Evolutionary conservation across 805 yeast genomes (phyloP).

Genomic region (Kodamaea kakaduensis): DNA sequence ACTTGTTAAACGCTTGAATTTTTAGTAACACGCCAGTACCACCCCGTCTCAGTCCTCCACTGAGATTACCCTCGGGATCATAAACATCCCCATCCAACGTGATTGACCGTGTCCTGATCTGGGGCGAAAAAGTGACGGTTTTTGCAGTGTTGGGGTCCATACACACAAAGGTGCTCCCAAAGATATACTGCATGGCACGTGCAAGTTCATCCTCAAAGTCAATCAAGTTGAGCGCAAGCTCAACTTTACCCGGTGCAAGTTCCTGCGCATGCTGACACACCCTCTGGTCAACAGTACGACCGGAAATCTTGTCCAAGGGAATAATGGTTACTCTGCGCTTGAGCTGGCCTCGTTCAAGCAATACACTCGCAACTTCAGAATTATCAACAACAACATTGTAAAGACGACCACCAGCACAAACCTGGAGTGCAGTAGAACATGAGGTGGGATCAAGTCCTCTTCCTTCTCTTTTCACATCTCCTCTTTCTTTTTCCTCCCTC

Average conservation of each 20-base stretch:
- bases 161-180: constrained; percentile 88
- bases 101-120: constrained; percentile 74
- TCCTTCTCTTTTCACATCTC: no score
- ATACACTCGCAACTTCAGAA: constrained; percentile 76
- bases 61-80: constrained; percentile 92
- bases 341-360: constrained; percentile 74
- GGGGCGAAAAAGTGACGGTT: constrained; percentile 80
- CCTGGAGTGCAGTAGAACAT: constrained; percentile 75
- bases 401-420: constrained; percentile 88
- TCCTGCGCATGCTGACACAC: constrained; percentile 63
- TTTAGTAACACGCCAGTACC: constrained; percentile 56
- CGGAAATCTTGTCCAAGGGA: constrained; percentile 81
- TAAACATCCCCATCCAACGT: constrained; percentile 91
- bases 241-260: constrained; percentile 81
- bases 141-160: constrained; percentile 85
- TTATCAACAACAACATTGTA: constrained; percentile 89
- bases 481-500: constrained; percentile 39
- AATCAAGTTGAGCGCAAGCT: constrained; percentile 79
- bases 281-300: constrained; percentile 50
- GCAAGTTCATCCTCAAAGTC: constrained; percentile 66
- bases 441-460: background rate
- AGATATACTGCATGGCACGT: constrained; percentile 86
- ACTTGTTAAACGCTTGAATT: constrained; percentile 60
- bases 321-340: constrained; percentile 84
- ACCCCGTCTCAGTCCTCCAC: constrained; percentile 85